These are phyloP conservation scores for Suhomyces bolitotheri DNA, from an alignment of 1,139 yeast species.

Conservation along the genomic window DNA sequence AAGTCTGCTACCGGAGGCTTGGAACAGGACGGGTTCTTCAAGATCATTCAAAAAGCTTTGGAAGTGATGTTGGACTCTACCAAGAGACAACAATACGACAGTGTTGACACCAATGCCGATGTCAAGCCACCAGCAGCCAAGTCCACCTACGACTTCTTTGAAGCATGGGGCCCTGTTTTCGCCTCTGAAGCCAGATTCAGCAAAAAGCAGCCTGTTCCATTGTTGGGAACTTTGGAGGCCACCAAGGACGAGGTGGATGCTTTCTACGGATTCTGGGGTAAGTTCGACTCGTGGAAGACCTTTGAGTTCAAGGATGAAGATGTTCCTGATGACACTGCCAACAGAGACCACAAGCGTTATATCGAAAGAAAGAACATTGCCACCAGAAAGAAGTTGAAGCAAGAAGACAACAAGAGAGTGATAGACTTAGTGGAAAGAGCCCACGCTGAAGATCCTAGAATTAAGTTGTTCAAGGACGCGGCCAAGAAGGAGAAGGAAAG, in stretches of 20 bases:
- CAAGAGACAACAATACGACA: constrained; percentile 91
- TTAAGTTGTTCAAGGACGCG: constrained; percentile 86
- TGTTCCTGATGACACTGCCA: constrained; percentile 98
- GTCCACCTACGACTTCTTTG: constrained; percentile 73
- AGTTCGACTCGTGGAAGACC: constrained; percentile 97
- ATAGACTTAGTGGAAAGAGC: constrained; percentile 88
- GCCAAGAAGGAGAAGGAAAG: constrained; percentile 95
- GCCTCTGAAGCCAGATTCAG: constrained; percentile 91
- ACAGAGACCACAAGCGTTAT: constrained; percentile 99
- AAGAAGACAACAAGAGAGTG: constrained; percentile 92
- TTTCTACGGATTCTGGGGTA: constrained; percentile 91
- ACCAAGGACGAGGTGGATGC: constrained; percentile 82
- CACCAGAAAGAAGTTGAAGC: constrained; percentile 95
- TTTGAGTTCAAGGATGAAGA: constrained; percentile 98
- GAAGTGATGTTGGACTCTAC: constrained; percentile 83
- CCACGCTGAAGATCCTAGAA: constrained; percentile 88
- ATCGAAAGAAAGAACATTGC: constrained; percentile 96
- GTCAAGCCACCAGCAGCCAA: constrained; percentile 76
- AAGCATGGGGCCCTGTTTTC: constrained; percentile 91
- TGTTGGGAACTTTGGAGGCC: constrained; percentile 67
- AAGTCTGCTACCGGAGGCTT: constrained; percentile 83
- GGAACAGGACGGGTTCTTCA: constrained; percentile 96
- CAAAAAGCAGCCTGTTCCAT: constrained; percentile 84
- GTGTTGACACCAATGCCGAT: constrained; percentile 88
- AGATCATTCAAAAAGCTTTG: constrained; percentile 94